Evolutionary conservation across 495 filamentous ascomycete genomes (phyloP), one percentile per base, ranked within the genome.

Genomic region (Neurospora terricola): DNA sequence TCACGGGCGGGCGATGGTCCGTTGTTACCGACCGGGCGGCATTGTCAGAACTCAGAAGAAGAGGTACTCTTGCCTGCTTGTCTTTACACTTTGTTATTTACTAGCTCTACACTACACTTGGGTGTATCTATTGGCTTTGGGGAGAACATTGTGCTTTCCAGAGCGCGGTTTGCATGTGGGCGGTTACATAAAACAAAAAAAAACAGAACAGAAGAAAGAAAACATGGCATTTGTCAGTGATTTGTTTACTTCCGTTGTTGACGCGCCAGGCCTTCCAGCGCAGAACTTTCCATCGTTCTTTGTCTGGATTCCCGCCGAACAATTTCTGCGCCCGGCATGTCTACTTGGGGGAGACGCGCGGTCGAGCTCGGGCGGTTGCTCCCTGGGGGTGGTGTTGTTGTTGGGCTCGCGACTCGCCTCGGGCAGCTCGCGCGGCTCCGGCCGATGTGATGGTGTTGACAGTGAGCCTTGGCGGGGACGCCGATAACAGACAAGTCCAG

Each of bases 371-470:
- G 27, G 27, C 54, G 54, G 27, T 34, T 66, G 27, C 27, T 62
- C 1, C 27, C 27, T 62, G 10, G 10, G 12, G 21, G 0, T 66
- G 21, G 0, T 66, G 23, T 62, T 62, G 5, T 3, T 7, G 23
- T 4, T 54, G 54, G 12, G 12, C 54, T 62, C 54, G 23, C 54
- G 11, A 3, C 6, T 62, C 54, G 54, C 23, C 54, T 62, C 23
- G 1, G 11, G 11, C 54, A 62, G 54, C 36, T 70, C 71, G 71
- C 71, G 23, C 48, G 71, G 37, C 7, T 38, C 71, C 71, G 71
- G 71, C 71, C 71, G 71, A 72, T 38, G 48, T 54, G 71, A 72
- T 38, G 48, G 14, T 66, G 4, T 16, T 66, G 54, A 66, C 27
- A 34, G 7, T 16, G 5, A 18, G 6, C 6, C 54, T 34, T 66